Evolutionary conservation across 129 eudicot species (phyloP), one percentile per base, ranked within the genome.

Genomic region (Flaveria bidentis): DNA sequence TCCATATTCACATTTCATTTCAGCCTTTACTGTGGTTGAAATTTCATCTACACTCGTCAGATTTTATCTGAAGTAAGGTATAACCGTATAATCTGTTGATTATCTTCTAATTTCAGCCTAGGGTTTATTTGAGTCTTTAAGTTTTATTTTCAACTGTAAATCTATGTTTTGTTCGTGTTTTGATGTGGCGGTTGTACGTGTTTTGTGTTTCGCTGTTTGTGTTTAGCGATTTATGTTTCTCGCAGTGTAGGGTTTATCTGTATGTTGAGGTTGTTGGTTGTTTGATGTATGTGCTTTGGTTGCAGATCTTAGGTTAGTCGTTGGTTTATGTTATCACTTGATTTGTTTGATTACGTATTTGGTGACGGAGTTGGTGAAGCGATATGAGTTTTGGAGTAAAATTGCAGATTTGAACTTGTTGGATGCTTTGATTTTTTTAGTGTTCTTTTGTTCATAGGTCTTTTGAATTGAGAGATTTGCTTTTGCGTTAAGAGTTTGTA

Each of bases 131-230:
- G 70, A 74, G 22, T 14, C 14, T 67, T 67, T 25, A 15, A 3
- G 30, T 3, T 26, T 26, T 3, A 26, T 23, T 69, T 69, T 69
- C 10, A 69, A 47, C 76, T 17, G n/a, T 69, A 70, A 76, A 78
- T 78, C 82, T 78, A 56, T 2, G 51, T 78, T 58, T 63, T 22
- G 25, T 30, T 45, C 17, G 30, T 61, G 52, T 47, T 69, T 69
- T 57, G 49, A 6, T 16, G 39, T 56, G 45, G 41, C 5, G 41
- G 55, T 15, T 15, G 36, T 60, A 42, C 30, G 12, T 26, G n/a
- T 68, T 58, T 58, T 58, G 14, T 20, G 22, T 20, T 20, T 20
- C 22, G 22, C 22, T 20, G 22, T 20, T 20, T 20, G 22, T 20
- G 6, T 13, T 78, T 78, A 44, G 26, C 46, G 74, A 61, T 70